Base-by-base conservation (phyloP, 495 filamentous ascomycete species). In the Polyplosphaeria fusca region DNA sequence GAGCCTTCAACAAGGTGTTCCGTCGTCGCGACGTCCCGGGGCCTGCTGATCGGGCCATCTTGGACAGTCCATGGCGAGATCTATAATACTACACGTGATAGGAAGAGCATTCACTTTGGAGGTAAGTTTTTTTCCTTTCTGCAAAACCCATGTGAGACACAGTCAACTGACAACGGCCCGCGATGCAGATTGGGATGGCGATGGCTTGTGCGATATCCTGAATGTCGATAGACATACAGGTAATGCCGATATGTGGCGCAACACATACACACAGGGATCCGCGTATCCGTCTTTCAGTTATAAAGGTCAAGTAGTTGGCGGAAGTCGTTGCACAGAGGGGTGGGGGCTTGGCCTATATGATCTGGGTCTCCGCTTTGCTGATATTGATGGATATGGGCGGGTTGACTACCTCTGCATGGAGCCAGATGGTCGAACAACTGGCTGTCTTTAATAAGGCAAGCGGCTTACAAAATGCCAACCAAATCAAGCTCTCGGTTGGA, bases 131-230 rank as follows among this genome's bases (percentile, higher is more conserved):
- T n/a, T n/a, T n/a, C n/a, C n/a, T n/a, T n/a, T n/a, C n/a, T n/a
- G n/a, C n/a, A n/a, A n/a, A n/a, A n/a, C n/a, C n/a, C n/a, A n/a
- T n/a, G n/a, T n/a, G n/a, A n/a, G n/a, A n/a, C n/a, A n/a, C n/a
- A n/a, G n/a, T n/a, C n/a, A n/a, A n/a, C n/a, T n/a, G n/a, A n/a
- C n/a, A n/a, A n/a, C n/a, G n/a, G n/a, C n/a, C n/a, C n/a, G n/a
- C n/a, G n/a, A n/a, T n/a, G n/a, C n/a, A n/a, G 67, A 70, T 51
- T 71, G 60, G 47, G 52, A 71, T 51, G 67, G 67, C 2, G 63
- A 68, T 56, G 65, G 69, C 20, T 38, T 54, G 11, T 66, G 62
- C 55, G 68, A 71, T 41, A 57, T 71, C 37, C 53, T 65, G 30
- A 43, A 47, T 5, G 57, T 66, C 4, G 52, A 70, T 26, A 46